Base-by-base conservation (phyloP, 2,329 filamentous ascomycete genomes). In the Fusarium sp. region DNA sequence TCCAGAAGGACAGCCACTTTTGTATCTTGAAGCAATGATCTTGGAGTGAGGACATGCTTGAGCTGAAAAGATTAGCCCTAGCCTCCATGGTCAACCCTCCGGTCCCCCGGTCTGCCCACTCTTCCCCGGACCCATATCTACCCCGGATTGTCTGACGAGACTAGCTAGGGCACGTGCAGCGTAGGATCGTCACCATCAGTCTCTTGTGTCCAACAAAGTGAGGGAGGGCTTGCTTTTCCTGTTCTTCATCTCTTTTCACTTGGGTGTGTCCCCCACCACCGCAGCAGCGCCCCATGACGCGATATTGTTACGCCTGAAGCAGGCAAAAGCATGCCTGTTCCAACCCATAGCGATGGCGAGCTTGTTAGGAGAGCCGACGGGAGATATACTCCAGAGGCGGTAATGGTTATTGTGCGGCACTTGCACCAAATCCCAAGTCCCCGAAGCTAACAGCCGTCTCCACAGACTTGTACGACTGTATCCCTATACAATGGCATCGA, bases 401-500 rank as follows among this genome's bases (percentile, higher is more conserved):
- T 65, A n/a, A 61, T 70, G 58, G 67, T 70, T 18, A 70, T 70
- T 68, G 67, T 70, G 60, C 55, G 60, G 36, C 38, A 57, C 16
- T 40, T 31, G 8, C 8, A 10, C 13, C 31, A 14, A 27, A 14
- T 49, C 23, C 14, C 42, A 20, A 44, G 10, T 33, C n/a, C 20
- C 25, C 27, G 3, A 16, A 61, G n/a, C 49, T 51, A 31, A 34
- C 23, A 16, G 6, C 13, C n/a, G 8, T 25, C 14, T 13, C 11
- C 25, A 14, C n/a, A 70, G 67, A 61, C 61, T 9, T 70, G 55
- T 34, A 61, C 67, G 13, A 49, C 67, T 10, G 38, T 69, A 13
- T 70, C 67, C 16, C 53, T 70, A 14, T 70, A 70, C 55, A 70
- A 70, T 58, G 56, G 56, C 16, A 54, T 70, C 46, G 67, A 70